Evolutionary conservation across 1,139 yeast species (phyloP), one percentile per base, ranked within the genome.

Genomic region (Yamadazyma pseudoaaseri): DNA sequence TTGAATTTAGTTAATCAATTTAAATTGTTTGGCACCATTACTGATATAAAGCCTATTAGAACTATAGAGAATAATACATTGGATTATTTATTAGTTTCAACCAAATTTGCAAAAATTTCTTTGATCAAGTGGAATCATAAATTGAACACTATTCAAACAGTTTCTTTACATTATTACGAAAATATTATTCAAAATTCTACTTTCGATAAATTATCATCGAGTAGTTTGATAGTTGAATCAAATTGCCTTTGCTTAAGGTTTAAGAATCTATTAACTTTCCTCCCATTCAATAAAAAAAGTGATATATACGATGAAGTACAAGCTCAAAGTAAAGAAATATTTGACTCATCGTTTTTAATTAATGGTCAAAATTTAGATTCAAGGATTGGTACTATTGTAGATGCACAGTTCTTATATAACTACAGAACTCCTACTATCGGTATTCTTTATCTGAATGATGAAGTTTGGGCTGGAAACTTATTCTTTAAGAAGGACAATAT

Each of bases 81-180:
- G 34, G 90, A 86, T 47, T 80, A 77, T 43, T 49, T 92, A 26
- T 58, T 84, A 4, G 67, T 92, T 2, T 66, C 89, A 9, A 85
- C 95, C 24, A 76, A 80, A 42, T 66, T 65, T 37, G 96, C 97
- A 16, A 90, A 90, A 55, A 55, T 87, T 34, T 84, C 95, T 1
- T 61, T 90, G 26, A 62, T 92, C 17, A 70, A 72, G 40, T 92
- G 96, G 89, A 83, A 87, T 51, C 61, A 62, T 8, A 59, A 53
- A 6, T 55, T 52, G 11, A 69, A 76, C 41, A 49, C 73, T 1
- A 68, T 92, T 10, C 65, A 74, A 13, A 87, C 97, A 0, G 73
- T 79, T 3, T 86, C 96, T 33, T 66, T 92, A 36, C 99, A 92
- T 58, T 87, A 76, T 55, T 92, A 90, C 56, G 97, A 90, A 51